Percentiles rank a stretch among this genome's conserved stretches.
Evolutionary conservation across 1,284 basidiomycete genomes (phyloP).

Genomic region (Cryptococcus hybrid): DNA sequence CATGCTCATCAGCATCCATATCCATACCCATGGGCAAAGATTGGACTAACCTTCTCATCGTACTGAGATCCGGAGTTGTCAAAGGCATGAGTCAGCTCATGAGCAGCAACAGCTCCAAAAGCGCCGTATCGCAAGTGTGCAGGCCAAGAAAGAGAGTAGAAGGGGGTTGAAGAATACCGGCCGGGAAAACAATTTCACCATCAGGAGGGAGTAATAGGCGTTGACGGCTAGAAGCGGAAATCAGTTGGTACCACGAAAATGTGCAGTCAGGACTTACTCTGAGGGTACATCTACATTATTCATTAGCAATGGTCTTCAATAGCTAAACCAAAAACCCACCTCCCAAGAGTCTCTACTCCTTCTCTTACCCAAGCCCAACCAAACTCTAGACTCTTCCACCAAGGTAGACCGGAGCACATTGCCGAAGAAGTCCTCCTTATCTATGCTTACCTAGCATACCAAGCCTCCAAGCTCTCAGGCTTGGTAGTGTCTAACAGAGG

Average conservation of each 20-base stretch:
- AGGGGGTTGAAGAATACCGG: constrained; percentile 92
- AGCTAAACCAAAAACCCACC: no score
- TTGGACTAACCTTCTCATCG: constrained; percentile 52
- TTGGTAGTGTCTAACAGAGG: constrained; percentile 75
- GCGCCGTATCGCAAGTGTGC: constrained; percentile 86
- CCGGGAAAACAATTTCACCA: constrained; percentile 88
- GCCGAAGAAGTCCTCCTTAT: constrained; percentile 73
- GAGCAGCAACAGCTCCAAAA: constrained; percentile 84
- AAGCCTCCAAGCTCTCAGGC: constrained; percentile 66
- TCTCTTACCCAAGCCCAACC: constrained; percentile 70
- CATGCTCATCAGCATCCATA: background rate
- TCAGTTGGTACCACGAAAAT: background rate
- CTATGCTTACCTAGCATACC: constrained; percentile 72
- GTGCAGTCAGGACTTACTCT: constrained; percentile 49
- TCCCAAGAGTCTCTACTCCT: constrained; percentile 80
- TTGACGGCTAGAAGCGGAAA: constrained; percentile 33
- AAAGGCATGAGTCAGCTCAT: constrained; percentile 89
- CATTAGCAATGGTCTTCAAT: no score
- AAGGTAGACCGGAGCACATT: constrained; percentile 56
- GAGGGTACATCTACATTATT: constrained; percentile 37
- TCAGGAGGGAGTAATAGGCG: constrained; percentile 46
- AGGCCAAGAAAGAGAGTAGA: constrained; percentile 81
- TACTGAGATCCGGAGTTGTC: constrained; percentile 75
- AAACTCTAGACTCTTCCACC: constrained; percentile 55
- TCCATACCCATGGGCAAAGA: background rate